Percentiles rank a stretch among this genome's conserved stretches.
Conservation (phyloP, 768 basidiomycete genomes). For the Coprinopsis strossmayeri region DNA sequence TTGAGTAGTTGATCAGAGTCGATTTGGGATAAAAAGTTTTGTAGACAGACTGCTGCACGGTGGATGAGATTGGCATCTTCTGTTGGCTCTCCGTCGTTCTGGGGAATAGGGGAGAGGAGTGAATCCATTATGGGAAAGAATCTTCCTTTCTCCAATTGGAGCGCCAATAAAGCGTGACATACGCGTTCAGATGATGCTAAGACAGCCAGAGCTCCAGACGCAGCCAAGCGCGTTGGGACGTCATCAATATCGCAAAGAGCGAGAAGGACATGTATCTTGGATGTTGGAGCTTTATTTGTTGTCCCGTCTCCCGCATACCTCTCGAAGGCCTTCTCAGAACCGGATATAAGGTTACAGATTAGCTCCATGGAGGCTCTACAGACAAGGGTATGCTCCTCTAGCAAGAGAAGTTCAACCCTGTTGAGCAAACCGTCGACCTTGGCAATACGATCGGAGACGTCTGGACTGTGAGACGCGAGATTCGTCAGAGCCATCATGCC, state of each 20-base stretch:
- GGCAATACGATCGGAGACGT: conserved; percentile 62
- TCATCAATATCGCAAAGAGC: conserved; percentile 88
- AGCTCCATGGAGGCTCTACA: conserved; percentile 88
- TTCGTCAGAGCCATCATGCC: conserved; percentile 96
- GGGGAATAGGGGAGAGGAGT: conserved; percentile 22
- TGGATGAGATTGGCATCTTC: conserved; percentile 62
- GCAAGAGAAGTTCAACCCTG: conserved; percentile 64
- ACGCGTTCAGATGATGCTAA: conserved; percentile 57
- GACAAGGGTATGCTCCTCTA: conserved; percentile 79
- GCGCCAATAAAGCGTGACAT: conserved; percentile 53
- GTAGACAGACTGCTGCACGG: conserved; percentile 70
- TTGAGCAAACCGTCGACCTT: conserved; percentile 51
- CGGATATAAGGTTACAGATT: conserved; percentile 83
- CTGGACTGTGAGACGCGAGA: conserved; percentile 70
- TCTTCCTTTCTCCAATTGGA: conserved; percentile 60
- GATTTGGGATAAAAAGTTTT: conserved; percentile 51
- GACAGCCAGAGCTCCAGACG: conserved; percentile 83
- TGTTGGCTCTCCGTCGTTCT: conserved; percentile 26
- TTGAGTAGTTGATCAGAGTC: conserved; percentile 33
- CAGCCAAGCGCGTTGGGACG: conserved; percentile 77
- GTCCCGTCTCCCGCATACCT: conserved; percentile 51
- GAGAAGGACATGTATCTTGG: conserved; percentile 74
- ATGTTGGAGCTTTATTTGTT: conserved; percentile 32
- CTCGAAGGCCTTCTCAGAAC: conserved; percentile 70
- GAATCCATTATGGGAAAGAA: conserved; percentile 60